Evolutionary conservation across 768 basidiomycete genomes (phyloP).

Genomic region (Lactifluus volemus): DNA sequence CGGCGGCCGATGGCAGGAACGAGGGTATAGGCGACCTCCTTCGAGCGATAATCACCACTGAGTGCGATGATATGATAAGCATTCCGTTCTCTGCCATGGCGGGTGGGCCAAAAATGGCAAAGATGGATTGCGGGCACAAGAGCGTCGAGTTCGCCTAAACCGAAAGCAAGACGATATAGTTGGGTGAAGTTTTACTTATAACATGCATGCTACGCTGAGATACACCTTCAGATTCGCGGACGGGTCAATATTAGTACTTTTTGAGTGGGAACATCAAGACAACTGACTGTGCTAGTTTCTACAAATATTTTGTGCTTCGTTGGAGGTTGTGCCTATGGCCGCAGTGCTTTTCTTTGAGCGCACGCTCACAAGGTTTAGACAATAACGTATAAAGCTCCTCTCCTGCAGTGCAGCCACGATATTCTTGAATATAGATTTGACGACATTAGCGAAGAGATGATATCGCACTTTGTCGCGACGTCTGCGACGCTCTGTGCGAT

Average conservation of each 20-base stretch:
- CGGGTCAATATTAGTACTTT: neutral
- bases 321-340: slow-evolving; percentile 30
- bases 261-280: neutral
- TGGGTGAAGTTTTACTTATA: neutral
- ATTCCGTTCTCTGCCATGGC: slow-evolving; percentile 53
- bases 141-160: slow-evolving; percentile 61
- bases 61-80: slow-evolving; percentile 62
- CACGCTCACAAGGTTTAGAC: neutral
- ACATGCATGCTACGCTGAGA: slow-evolving; percentile 42
- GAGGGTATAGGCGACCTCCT: slow-evolving; percentile 67
- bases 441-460: slow-evolving; percentile 66
- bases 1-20: slow-evolving; percentile 74
- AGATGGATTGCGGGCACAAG: slow-evolving; percentile 47
- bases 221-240: slow-evolving; percentile 37
- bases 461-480: slow-evolving; percentile 41
- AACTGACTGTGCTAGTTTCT: slow-evolving; percentile 72
- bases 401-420: slow-evolving; percentile 66
- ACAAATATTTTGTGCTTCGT: slow-evolving; percentile 62
- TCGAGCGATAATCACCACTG: slow-evolving; percentile 74
- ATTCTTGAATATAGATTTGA: slow-evolving; percentile 51
- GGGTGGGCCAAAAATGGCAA: slow-evolving; percentile 57
- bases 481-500: slow-evolving; percentile 33
- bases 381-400: slow-evolving; percentile 11
- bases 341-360: neutral
- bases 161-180: neutral